A percentile compares a stretch with the other conserved stretches of the same genome.
phyloP scores from a whole-genome alignment of 768 basidiomycete species.

The Rhodotorula sphaerocarpa region DNA sequence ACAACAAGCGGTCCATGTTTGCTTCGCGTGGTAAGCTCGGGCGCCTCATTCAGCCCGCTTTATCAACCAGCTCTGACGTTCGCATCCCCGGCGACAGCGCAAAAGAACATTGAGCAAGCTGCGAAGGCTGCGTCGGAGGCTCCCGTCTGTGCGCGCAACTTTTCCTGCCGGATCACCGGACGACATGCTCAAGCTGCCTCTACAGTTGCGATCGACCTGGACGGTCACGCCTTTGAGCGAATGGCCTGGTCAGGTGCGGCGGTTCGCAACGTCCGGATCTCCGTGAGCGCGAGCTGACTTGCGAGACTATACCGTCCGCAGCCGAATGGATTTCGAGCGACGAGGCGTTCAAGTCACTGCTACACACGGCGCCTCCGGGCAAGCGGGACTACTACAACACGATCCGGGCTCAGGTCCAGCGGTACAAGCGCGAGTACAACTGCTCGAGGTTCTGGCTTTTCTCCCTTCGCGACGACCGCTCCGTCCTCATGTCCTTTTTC shows the following conservation, averaged over 20 bases:
- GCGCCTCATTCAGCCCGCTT: background rate
- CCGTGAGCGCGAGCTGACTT: background rate
- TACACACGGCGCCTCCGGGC: constrained; percentile 19
- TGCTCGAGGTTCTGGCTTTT: constrained; percentile 28
- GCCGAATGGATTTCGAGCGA: constrained; percentile 16
- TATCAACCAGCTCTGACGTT: background rate
- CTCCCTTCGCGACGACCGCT: constrained; percentile 19
- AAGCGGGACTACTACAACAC: constrained; percentile 30
- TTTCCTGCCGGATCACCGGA: background rate
- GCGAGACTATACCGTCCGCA: background rate
- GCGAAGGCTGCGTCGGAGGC: constrained; percentile 22
- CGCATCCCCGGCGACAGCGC: background rate
- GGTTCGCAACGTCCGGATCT: background rate
- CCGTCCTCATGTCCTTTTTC: constrained; percentile 26
- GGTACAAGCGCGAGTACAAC: background rate
- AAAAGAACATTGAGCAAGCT: constrained; percentile 29
- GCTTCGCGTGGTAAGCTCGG: constrained; percentile 6
- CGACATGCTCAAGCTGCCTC: background rate
- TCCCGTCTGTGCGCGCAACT: constrained; percentile 28
- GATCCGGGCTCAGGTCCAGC: constrained; percentile 24
- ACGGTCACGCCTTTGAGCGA: constrained; percentile 21
- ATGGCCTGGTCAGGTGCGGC: constrained; percentile 13
- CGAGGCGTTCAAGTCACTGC: constrained; percentile 28
- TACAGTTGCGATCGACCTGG: constrained; percentile 32
- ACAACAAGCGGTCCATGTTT: constrained; percentile 28